Evolutionary conservation across 164 flowering plant species (phyloP).

Genomic region (Dillenia turbinata): DNA sequence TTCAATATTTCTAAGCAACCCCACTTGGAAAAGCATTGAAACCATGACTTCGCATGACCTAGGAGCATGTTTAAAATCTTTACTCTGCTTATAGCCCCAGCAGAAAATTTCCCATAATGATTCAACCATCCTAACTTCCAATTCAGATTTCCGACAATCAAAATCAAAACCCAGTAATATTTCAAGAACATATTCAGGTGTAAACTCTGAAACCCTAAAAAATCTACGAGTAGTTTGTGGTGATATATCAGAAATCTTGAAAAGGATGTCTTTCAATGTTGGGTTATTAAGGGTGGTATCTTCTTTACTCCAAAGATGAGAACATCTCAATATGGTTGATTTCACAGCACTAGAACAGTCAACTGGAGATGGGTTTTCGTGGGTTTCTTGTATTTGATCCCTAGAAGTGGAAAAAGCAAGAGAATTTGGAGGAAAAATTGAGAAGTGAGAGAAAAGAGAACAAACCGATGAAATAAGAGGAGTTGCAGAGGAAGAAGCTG

Average conservation of each 20-base stretch:
- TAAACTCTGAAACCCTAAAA: constrained; percentile 43
- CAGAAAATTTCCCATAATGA: constrained; percentile 67
- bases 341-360: constrained; percentile 25
- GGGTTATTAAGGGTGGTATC: constrained; percentile 13
- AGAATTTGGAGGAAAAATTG: background rate
- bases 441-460: background rate
- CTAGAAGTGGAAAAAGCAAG: background rate
- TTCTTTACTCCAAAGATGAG: constrained; percentile 30
- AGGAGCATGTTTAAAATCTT: constrained; percentile 52
- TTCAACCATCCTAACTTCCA: constrained; percentile 40
- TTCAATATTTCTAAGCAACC: constrained; percentile 48
- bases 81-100: constrained; percentile 41
- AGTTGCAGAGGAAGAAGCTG: no score
- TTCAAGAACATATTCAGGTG: constrained; percentile 59
- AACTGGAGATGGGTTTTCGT: constrained; percentile 11
- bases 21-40: constrained; percentile 47
- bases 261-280: constrained; percentile 39
- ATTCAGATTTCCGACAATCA: constrained; percentile 15
- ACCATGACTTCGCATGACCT: constrained; percentile 57
- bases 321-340: constrained; percentile 33
- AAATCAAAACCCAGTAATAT: constrained; percentile 46
- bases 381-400: constrained; percentile 19
- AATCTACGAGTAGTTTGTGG: constrained; percentile 54
- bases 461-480: constrained; percentile 13
- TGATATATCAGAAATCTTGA: constrained; percentile 36